Evolutionary conservation across 2,329 filamentous ascomycete species (phyloP).

Genomic region (Metarhizium guizhouense): DNA sequence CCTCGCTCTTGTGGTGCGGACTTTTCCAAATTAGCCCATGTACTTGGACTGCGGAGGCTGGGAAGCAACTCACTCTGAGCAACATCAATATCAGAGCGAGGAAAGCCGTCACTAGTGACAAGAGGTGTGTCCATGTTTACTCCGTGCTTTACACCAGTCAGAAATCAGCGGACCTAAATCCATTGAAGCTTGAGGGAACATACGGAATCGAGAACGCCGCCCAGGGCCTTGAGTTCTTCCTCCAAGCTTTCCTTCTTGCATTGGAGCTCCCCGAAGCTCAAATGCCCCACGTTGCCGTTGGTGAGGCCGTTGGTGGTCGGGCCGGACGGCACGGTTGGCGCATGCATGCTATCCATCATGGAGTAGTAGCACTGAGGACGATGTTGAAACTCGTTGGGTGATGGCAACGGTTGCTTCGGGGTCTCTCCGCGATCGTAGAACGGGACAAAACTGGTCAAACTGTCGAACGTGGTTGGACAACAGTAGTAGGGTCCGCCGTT

Average conservation of each 20-base stretch:
- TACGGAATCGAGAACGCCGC: conserved; percentile 83
- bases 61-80: conserved; percentile 62
- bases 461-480: neutral
- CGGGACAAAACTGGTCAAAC: neutral
- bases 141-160: conserved; percentile 55
- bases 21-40: conserved; percentile 33
- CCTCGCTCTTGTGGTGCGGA: conserved; percentile 83
- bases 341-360: conserved; percentile 47
- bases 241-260: conserved; percentile 78
- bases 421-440: neutral
- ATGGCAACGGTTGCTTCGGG: neutral
- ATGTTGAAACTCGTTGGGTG: neutral
- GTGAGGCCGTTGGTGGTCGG: conserved; percentile 53
- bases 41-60: neutral
- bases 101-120: conserved; percentile 83
- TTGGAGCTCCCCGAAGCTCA: conserved; percentile 73
- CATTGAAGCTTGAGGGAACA: conserved; percentile 16
- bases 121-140: conserved; percentile 88
- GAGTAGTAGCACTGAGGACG: neutral
- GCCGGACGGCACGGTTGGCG: conserved; percentile 60
- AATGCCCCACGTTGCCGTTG: conserved; percentile 53
- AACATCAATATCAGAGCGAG: conserved; percentile 87
- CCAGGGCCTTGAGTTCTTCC: conserved; percentile 74
- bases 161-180: neutral
- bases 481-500: neutral